These are phyloP conservation scores for Lentinula edodes DNA, from an alignment of 768 basidiomycete genomes.

Conservation along the genomic window DNA sequence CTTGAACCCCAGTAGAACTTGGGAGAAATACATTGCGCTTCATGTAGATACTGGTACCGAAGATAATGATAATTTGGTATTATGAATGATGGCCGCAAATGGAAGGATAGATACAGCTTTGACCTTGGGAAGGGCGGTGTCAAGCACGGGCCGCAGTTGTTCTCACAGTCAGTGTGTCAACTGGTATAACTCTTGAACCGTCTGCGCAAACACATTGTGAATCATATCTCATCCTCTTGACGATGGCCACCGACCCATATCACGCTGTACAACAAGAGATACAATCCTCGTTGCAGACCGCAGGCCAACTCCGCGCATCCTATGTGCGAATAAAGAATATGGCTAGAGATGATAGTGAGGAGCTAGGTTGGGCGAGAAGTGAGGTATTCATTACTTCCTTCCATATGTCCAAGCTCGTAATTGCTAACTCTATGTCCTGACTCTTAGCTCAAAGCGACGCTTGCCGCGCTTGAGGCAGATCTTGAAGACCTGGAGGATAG, in stretches of 20 bases:
- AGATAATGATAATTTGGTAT: too few species aligned
- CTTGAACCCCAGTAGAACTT: too few species aligned
- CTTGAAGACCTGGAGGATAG: conserved; percentile 92
- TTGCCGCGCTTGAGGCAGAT: conserved; percentile 79
- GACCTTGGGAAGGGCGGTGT: not conserved
- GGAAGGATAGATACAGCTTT: not conserved
- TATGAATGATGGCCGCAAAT: not conserved
- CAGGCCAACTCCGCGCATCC: conserved; percentile 66
- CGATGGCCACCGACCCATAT: conserved; percentile 79
- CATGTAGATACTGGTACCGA: too few species aligned
- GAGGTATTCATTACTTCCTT: conserved; percentile 43
- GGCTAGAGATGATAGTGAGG: conserved; percentile 70
- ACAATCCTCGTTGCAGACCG: conserved; percentile 65
- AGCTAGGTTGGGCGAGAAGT: conserved; percentile 72
- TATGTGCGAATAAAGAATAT: conserved; percentile 75
- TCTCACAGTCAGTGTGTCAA: too few species aligned
- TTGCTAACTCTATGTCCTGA: not conserved
- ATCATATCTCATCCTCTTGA: not conserved
- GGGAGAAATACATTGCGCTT: not conserved
- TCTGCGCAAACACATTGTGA: not conserved
- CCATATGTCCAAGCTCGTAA: not conserved
- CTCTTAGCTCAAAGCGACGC: conserved; percentile 65
- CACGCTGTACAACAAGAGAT: conserved; percentile 84
- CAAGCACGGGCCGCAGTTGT: not conserved
- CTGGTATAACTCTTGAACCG: not conserved